Percentiles rank a stretch among this genome's conserved stretches.
Conservation (phyloP, 345 rosid genomes). For the Excoecaria cochinchinensis region DNA sequence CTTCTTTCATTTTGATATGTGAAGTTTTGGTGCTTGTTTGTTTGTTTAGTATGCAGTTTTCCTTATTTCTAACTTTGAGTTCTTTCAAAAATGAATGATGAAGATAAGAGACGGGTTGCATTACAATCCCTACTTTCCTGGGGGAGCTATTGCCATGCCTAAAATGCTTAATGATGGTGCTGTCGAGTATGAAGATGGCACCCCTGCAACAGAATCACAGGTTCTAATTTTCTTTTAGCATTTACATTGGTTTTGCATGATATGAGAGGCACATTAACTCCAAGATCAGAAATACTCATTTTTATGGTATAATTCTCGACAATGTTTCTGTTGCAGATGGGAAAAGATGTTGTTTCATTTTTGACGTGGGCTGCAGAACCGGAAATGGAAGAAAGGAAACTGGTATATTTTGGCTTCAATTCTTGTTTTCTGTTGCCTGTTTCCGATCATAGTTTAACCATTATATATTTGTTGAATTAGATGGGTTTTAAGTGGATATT, state of each 20-base stretch:
- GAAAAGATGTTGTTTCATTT: slow-evolving; percentile 92
- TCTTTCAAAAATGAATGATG: slow-evolving; percentile 13
- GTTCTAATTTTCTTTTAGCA: slow-evolving; percentile 28
- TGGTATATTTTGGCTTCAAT: slow-evolving; percentile 44
- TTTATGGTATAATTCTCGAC: not conserved
- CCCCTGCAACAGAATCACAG: slow-evolving; percentile 98
- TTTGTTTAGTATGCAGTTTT: too few relatives aligned
- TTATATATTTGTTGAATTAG: slow-evolving; percentile 34
- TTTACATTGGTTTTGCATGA: not conserved
- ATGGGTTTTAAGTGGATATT: slow-evolving; percentile 99
- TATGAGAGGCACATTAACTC: not conserved
- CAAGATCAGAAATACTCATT: not conserved
- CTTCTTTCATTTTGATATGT: not conserved
- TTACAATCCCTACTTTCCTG: slow-evolving; percentile 98
- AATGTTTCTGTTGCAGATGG: slow-evolving; percentile 63
- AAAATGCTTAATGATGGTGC: slow-evolving; percentile 98
- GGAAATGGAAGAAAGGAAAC: slow-evolving; percentile 98
- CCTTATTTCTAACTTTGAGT: not conserved
- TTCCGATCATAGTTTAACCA: not conserved
- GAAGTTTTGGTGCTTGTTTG: not conserved
- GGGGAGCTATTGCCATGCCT: slow-evolving; percentile 99
- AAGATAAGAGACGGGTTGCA: slow-evolving; percentile 94
- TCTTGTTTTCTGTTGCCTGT: not conserved
- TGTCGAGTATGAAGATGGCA: slow-evolving; percentile 96
- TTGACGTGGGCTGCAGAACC: slow-evolving; percentile 99